Percentiles rank a stretch among this genome's conserved stretches.
These are phyloP conservation scores for Malus asiatica DNA, from an alignment of 306 rosid species.

Conservation along the genomic window DNA sequence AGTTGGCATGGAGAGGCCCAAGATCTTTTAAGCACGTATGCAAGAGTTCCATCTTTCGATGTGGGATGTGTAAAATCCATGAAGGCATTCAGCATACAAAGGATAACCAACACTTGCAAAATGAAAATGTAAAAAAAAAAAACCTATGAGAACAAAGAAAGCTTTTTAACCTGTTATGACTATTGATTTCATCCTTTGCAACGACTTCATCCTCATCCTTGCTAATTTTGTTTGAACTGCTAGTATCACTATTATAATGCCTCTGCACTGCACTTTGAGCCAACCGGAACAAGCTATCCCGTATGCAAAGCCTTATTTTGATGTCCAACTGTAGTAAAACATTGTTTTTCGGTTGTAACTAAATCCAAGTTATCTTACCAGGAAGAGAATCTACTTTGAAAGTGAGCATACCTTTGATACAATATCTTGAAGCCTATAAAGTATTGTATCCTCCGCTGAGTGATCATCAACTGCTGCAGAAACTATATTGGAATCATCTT, in stretches of 20 bases:
- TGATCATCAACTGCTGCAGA: slow-evolving; percentile 41
- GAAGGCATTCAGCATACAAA: not conserved
- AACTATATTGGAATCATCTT: slow-evolving; percentile 62
- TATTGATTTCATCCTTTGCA: slow-evolving; percentile 45
- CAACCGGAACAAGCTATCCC: slow-evolving; percentile 89
- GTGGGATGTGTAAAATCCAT: not conserved
- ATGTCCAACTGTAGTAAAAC: slow-evolving; percentile 73
- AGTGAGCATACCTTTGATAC: slow-evolving; percentile 58
- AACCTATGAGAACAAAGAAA: not conserved
- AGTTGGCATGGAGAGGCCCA: not conserved
- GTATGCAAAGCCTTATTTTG: slow-evolving; percentile 59
- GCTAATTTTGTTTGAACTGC: slow-evolving; percentile 50
- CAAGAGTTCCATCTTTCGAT: too few relatives aligned
- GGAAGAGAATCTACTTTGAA: slow-evolving; percentile 28
- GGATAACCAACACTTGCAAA: not conserved
- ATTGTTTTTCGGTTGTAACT: slow-evolving; percentile 40
- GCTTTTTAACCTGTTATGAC: slow-evolving; percentile 44
- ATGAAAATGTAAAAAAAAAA: not conserved
- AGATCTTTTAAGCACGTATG: not conserved
- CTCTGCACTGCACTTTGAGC: slow-evolving; percentile 77
- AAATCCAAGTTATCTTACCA: slow-evolving; percentile 24
- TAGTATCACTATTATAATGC: slow-evolving; percentile 51
- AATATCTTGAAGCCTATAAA: slow-evolving; percentile 64
- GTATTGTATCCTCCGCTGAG: slow-evolving; percentile 55
- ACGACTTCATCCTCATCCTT: slow-evolving; percentile 45